Evolutionary conservation across 768 basidiomycete species (phyloP), one percentile per base, ranked within the genome.

Genomic region (Lactifluus echinatus): DNA sequence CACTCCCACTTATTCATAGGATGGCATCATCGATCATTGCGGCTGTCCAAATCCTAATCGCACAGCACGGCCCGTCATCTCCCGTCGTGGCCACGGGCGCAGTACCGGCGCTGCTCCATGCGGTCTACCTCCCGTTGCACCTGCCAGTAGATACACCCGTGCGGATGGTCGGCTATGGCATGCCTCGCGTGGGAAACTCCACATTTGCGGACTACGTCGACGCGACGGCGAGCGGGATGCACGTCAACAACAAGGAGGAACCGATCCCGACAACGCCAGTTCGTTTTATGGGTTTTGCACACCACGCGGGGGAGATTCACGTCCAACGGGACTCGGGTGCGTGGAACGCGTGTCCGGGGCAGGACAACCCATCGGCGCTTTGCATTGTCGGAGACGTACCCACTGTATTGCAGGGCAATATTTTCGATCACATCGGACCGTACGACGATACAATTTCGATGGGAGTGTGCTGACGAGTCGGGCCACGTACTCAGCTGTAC

Each of bases 151-250:
- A 45, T 55, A 66, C 62, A 34, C 53, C 53, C 70, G 70, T 80
- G 51, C 75, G 72, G 51, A 69, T 72, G 3, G 68, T 78, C 43
- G 78, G 78, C 0, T 81, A 73, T 61, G 78, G 77, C 2, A 75
- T 74, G 34, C 80, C n/a, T n/a, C n/a, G n/a, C n/a, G n/a, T n/a
- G n/a, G n/a, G n/a, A n/a, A n/a, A n/a, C n/a, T n/a, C n/a, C 79
- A 8, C 70, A n/a, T 82, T 75, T 60, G 80, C 75, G n/a, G 39
- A 57, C 34, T 63, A 63, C 43, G 60, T 69, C 28, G 64, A 64
- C 43, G 39, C 51, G 31, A 40, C 24, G 33, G 19, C 40, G n/a
- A 15, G 46, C 31, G 28, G 63, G 17, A 56, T 56, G 42, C 65
- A 54, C 55, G 53, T 66, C 44, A 64, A 39, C 15, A 64, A 64